phyloP scores from a whole-genome alignment of 2,329 filamentous ascomycete species.

The Stylonectria norvegica region DNA sequence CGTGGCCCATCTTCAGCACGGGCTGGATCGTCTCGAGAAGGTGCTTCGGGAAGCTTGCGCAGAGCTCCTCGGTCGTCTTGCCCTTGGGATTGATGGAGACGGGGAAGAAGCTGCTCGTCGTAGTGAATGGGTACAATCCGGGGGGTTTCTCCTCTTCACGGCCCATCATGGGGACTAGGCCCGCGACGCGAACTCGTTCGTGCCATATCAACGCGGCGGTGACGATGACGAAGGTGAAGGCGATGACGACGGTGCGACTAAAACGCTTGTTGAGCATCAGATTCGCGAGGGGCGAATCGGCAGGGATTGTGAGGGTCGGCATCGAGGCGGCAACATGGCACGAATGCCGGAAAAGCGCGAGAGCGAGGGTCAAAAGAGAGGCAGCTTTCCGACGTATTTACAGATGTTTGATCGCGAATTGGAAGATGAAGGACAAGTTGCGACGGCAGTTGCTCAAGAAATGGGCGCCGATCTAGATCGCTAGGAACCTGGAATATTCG shows the following conservation, averaged over 20 bases:
- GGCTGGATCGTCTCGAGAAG: constrained; percentile 31
- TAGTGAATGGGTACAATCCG: constrained; percentile 28
- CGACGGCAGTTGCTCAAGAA: too few species aligned
- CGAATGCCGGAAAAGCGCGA: constrained; percentile 10
- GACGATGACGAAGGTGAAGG: constrained; percentile 22
- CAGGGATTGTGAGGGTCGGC: constrained; percentile 24
- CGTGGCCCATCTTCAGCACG: constrained; percentile 34
- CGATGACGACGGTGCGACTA: constrained; percentile 27
- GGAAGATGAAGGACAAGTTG: too few species aligned
- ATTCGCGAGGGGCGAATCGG: constrained; percentile 18
- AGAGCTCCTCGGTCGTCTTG: constrained; percentile 27
- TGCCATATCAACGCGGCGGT: constrained; percentile 25
- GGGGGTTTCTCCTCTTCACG: constrained; percentile 12
- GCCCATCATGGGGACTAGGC: neutral
- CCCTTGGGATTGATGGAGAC: constrained; percentile 24
- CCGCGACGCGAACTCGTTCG: neutral
- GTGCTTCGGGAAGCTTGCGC: constrained; percentile 32
- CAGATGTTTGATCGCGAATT: neutral
- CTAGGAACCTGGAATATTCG: too few species aligned
- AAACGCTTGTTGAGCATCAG: constrained; percentile 32
- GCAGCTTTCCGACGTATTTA: too few species aligned
- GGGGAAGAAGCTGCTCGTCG: constrained; percentile 30
- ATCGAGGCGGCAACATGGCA: constrained; percentile 25
- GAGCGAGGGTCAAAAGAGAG: neutral
- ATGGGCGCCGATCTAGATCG: too few species aligned